Base-by-base conservation (phyloP, 345 rosid genomes). In the Acer campestre region DNA sequence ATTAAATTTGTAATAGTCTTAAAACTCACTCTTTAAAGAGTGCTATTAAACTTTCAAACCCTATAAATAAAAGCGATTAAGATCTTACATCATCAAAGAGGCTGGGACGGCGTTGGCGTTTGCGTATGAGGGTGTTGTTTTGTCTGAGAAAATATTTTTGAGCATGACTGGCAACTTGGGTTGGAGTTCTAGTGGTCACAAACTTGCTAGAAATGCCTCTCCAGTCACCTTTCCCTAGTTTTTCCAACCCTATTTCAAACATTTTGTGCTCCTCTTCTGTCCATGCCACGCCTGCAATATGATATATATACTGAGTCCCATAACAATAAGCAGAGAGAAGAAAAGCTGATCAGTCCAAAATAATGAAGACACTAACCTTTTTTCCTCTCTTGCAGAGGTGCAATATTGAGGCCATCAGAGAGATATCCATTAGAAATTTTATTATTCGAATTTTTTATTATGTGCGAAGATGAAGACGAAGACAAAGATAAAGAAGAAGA, bases 81-180 rank as follows among this genome's bases (percentile, higher is more conserved):
- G 35, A 31, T 31, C 35, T 31, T 31, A 31, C 35, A 31, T 31
- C 81, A 70, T 84, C 86, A 22, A 81, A 73, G 73, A 84, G 84
- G 73, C 86, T 84, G 14, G 78, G 71, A 6, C 84, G 82, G 35
- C 82, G 79, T 31, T 65, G 84, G 44, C 84, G 79, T 31, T 65
- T 79, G 48, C 20, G 55, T 13, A 3, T 68, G 51, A 67, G 74
- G 64, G n/a, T 13, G 42, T 0, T 12, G 66, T 62, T 65, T 42
- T 63, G 84, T 65, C 86, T 61, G 31, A 81, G 82, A 51, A 84
- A 84, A 72, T 75, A 81, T 73, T 84, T 84, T 40, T 84, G 84
- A 17, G 86, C 84, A 73, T 84, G 86, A 66, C 86, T 84, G 2
- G 86, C 86, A 2, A 84, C 84, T 68, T 84, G 86, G 6, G 86